These are phyloP conservation scores for Talaromyces wortmannii DNA, from an alignment of 495 filamentous ascomycete genomes.

Conservation along the genomic window DNA sequence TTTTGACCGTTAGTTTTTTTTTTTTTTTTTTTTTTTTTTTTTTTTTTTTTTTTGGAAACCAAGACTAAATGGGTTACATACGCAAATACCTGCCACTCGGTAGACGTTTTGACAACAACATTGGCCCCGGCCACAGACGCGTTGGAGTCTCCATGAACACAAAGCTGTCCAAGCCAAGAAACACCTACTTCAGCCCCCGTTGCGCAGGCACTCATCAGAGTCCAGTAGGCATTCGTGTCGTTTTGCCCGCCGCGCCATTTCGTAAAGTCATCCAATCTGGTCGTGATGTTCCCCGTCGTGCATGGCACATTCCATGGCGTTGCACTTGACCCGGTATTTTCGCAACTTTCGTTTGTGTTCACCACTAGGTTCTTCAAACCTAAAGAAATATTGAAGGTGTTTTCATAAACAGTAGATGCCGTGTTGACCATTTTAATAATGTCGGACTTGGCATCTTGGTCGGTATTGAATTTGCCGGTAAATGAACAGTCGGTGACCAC, in stretches of 20 bases:
- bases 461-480: constrained; percentile 57
- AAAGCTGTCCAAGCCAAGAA: constrained; percentile 89
- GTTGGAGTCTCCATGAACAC: constrained; percentile 49
- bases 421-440: constrained; percentile 80
- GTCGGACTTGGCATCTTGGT: constrained; percentile 52
- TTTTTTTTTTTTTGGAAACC: too few species aligned
- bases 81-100: constrained; percentile 94
- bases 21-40: not conserved
- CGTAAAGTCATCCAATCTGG: constrained; percentile 83
- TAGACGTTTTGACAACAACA: constrained; percentile 76
- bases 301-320: constrained; percentile 82
- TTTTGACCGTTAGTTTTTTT: not conserved
- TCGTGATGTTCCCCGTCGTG: constrained; percentile 54
- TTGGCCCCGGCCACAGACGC: constrained; percentile 70
- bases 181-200: constrained; percentile 85
- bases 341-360: constrained; percentile 58
- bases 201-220: constrained; percentile 76
- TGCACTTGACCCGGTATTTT: constrained; percentile 46
- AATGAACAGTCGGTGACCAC: constrained; percentile 92
- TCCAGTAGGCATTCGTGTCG: constrained; percentile 91
- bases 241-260: constrained; percentile 68
- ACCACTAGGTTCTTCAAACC: constrained; percentile 82
- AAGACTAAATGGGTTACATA: not conserved
- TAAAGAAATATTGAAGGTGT: constrained; percentile 87
- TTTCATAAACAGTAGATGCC: constrained; percentile 82